Conservation (phyloP, 2,329 filamentous ascomycete species). For the Alternaria sp. region DNA sequence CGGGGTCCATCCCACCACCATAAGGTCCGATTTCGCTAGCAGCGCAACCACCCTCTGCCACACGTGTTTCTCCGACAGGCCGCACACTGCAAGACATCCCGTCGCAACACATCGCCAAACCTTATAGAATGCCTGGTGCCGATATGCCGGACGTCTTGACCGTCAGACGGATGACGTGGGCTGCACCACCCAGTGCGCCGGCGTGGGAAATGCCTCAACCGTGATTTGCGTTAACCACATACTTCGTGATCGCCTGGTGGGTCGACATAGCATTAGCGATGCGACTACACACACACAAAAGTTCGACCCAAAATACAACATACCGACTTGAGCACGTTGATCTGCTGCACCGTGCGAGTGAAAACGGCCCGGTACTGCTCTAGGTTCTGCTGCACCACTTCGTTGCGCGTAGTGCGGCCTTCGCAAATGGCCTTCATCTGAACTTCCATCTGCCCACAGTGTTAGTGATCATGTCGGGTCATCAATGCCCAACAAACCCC, state of each 20-base stretch:
- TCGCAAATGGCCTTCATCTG: slow-evolving; percentile 98
- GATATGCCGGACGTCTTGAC: background rate
- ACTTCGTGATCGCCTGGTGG: slow-evolving; percentile 51
- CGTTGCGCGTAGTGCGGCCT: slow-evolving; percentile 75
- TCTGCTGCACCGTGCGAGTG: slow-evolving; percentile 78
- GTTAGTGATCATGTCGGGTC: slow-evolving; percentile 17
- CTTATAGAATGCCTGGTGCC: background rate
- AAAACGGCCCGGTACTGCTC: slow-evolving; percentile 89
- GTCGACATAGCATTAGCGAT: slow-evolving; percentile 23
- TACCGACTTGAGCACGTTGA: slow-evolving; percentile 67
- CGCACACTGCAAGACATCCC: slow-evolving; percentile 16
- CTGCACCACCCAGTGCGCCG: slow-evolving; percentile 8
- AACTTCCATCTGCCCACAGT: slow-evolving; percentile 74
- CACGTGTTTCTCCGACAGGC: slow-evolving; percentile 22
- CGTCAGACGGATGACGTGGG: slow-evolving; percentile 11
- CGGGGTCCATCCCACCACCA: slow-evolving; percentile 30
- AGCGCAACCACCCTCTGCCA: slow-evolving; percentile 13
- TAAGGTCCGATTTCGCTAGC: slow-evolving; percentile 42
- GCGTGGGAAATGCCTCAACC: slow-evolving; percentile 44
- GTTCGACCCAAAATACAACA: slow-evolving; percentile 33
- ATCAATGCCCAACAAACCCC: slow-evolving; percentile 10
- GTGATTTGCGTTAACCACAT: slow-evolving; percentile 50
- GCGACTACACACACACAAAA: slow-evolving; percentile 25
- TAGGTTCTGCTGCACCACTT: slow-evolving; percentile 83
- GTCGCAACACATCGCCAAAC: slow-evolving; percentile 10